Base-by-base conservation (phyloP, 1,284 basidiomycete genomes). In the Leccinum brunneo-olivaceum region DNA sequence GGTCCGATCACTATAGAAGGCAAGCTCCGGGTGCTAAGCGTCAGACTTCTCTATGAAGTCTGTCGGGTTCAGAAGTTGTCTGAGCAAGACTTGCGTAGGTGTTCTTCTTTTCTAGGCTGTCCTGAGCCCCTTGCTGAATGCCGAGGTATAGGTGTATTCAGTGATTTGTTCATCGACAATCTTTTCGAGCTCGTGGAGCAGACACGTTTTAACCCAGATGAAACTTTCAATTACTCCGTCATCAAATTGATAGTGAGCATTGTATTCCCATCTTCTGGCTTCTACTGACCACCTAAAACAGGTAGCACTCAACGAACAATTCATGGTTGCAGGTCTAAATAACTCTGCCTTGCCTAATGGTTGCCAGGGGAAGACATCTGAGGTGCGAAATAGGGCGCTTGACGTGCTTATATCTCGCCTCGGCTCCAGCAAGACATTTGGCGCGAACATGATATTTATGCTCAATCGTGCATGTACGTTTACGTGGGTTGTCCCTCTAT, bases 391-490 rank as follows among this genome's bases (percentile, higher is more conserved):
- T 60, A 74, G 91, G 14, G 84, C 98, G 0, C 67, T 98, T 29
- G 73, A 80, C 19, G 82, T 95, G 0, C 72, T 98, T 21, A 87
- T 90, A 73, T 73, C 84, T 19, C 79, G 94, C 12, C 65, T 92
- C 27, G 83, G 88, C 7, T 81, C 79, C 10, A 90, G 83, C 65
- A 92, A 91, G 69, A 97, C 95, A 0, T 97, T 98, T 63, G 93
- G 93, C 12, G 93, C 95, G 68, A 98, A 98, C 58, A 79, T 98
- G 72, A 97, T 98, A 50, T 99, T 97, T 64, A 98, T 98, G 86
- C 72, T 99, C 33, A 98, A 99, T 59, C 82, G 95, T 47, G 89
- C 93, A 35, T 74, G 90, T 91, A 57, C 57, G 86, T 76, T 25
- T 36, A 7, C 34, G 5, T 12, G 18, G 2, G 12, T n/a, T 19